A percentile compares a stretch with the other conserved stretches of the same genome.
These are phyloP conservation scores for Pezicula neosporulosa DNA, from an alignment of 2,329 filamentous ascomycete genomes.

Conservation along the genomic window DNA sequence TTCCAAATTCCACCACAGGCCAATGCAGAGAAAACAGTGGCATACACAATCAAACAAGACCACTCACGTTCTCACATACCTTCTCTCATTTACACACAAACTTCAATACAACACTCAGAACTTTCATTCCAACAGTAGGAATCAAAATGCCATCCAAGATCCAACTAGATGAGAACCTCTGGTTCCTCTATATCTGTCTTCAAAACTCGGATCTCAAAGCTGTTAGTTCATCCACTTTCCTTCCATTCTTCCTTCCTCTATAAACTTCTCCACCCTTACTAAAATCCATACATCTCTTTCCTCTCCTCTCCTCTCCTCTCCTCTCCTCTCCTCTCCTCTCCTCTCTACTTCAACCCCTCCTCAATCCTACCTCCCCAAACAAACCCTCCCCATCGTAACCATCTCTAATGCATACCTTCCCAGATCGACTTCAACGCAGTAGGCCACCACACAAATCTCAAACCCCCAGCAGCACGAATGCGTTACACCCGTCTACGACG, in stretches of 20 bases:
- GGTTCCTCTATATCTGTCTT: constrained; percentile 39
- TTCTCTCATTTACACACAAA: background rate
- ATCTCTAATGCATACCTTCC: background rate
- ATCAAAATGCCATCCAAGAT: constrained; percentile 33
- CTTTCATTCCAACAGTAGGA: background rate
- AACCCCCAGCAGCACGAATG: constrained; percentile 34
- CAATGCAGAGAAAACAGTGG: too few species aligned
- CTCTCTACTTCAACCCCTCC: background rate
- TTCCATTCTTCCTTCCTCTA: background rate
- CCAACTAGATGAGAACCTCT: constrained; percentile 33
- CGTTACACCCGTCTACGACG: constrained; percentile 32
- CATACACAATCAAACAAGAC: too few species aligned
- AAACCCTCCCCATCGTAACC: background rate
- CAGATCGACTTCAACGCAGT: constrained; percentile 38
- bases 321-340: background rate
- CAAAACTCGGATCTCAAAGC: constrained; percentile 33
- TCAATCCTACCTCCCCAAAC: too few species aligned
- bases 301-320: background rate
- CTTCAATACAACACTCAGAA: too few species aligned
- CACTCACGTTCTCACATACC: background rate
- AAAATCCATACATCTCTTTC: background rate
- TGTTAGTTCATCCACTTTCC: constrained; percentile 24
- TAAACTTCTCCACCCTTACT: too few species aligned
- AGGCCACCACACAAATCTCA: constrained; percentile 28
- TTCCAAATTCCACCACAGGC: too few species aligned